Evolutionary conservation across 352 stramenopile genomes (phyloP), one percentile per base, ranked within the genome.

Genomic region (Phytophthora constricta): DNA sequence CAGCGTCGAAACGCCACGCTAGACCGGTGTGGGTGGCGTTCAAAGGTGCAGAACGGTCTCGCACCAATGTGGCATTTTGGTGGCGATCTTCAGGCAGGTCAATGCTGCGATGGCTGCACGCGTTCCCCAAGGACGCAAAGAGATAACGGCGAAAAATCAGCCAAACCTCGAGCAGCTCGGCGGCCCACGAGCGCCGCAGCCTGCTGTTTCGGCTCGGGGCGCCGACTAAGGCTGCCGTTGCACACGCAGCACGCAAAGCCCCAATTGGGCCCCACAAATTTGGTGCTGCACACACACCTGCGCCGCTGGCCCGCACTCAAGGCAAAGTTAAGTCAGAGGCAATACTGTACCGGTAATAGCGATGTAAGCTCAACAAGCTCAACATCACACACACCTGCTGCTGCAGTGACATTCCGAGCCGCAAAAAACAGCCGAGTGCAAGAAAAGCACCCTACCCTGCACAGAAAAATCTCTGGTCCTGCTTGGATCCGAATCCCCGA

Each of bases 401-500:
- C 28, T 26, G 31, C 22, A 62, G 65, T 68, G 70, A 77, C 65
- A 77, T 42, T 65, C 50, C 33, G 45, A 37, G 9, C 33, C n/a
- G n/a, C 48, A 61, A 34, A 78, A 71, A 78, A 65, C 61, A 72
- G 70, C 70, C 51, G 61, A 65, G 54, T 19, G 23, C 58, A 11
- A 70, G 53, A 72, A 71, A 71, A 70, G 63, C 33, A 54, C 45
- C 41, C 22, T 19, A 13, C 39, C 58, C 55, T 37, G 31, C 13
- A 37, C 31, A 37, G 31, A n/a, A 75, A 68, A 65, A 55, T 67
- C 51, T 63, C 41, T 47, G 26, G 22, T 5, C 16, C 20, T 19
- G 59, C 70, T 37, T 37, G 46, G 52, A 76, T 62, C 70, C 64
- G 68, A 74, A 77, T 74, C 70, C 56, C 43, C 63, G 56, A 74